phyloP scores from a whole-genome alignment of 345 rosid genomes.

The Corymbia maculata region DNA sequence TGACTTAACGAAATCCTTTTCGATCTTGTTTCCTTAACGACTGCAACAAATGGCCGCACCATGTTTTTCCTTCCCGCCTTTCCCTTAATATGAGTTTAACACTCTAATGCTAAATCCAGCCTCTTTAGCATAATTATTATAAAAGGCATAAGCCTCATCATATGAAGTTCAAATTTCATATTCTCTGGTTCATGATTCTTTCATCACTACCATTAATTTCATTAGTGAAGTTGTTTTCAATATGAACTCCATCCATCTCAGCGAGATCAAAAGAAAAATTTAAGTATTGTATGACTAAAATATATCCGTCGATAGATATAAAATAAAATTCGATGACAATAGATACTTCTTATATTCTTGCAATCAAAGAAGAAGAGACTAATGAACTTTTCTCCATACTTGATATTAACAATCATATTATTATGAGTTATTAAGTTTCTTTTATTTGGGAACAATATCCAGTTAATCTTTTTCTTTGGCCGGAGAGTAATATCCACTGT shows the following conservation, averaged over 20 bases:
- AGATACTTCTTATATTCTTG: background rate
- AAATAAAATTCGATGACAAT: background rate
- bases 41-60: background rate
- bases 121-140: background rate
- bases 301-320: background rate
- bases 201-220: background rate
- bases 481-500: too few species aligned
- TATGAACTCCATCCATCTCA: background rate
- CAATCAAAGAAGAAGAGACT: background rate
- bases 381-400: too few species aligned
- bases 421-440: background rate
- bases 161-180: background rate
- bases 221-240: background rate
- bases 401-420: background rate
- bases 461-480: background rate
- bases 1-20: background rate
- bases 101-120: background rate
- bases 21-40: background rate
- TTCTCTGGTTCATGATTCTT: background rate
- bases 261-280: background rate
- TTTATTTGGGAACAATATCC: background rate
- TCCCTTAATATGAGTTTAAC: too few species aligned
- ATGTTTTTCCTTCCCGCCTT: background rate
- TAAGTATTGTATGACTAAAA: background rate
- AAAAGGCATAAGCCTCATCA: background rate